These are phyloP conservation scores for Papilionanthe hybrid DNA, from an alignment of 116 monocot genomes.

Conservation along the genomic window DNA sequence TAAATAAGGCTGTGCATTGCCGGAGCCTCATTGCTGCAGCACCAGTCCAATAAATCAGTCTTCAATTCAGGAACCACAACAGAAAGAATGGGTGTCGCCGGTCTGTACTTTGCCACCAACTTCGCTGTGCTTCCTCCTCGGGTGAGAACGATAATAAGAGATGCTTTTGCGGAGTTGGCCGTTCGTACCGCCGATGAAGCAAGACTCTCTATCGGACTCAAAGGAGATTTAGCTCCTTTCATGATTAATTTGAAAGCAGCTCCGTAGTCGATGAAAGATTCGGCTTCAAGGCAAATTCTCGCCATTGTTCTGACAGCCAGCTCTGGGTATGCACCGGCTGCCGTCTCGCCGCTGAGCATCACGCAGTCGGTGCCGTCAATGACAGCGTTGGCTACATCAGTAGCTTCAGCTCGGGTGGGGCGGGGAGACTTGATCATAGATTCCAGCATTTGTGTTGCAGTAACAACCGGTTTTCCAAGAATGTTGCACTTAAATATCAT, in stretches of 20 bases:
- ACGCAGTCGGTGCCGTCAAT: slow-evolving; percentile 34
- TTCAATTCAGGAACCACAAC: slow-evolving; percentile 24
- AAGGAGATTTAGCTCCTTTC: slow-evolving; percentile 7
- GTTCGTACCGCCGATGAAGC: slow-evolving; percentile 22
- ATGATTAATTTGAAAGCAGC: slow-evolving; percentile 20
- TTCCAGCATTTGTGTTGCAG: slow-evolving; percentile 32
- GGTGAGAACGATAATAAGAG: slow-evolving; percentile 20
- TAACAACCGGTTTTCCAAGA: slow-evolving; percentile 23
- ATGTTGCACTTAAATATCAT: slow-evolving; percentile 36
- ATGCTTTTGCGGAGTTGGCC: slow-evolving; percentile 12
- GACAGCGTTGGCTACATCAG: slow-evolving; percentile 27
- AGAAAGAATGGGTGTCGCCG: slow-evolving; percentile 18
- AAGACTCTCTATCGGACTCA: slow-evolving; percentile 25
- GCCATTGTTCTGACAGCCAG: slow-evolving; percentile 25
- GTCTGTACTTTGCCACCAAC: slow-evolving; percentile 25
- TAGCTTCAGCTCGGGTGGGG: slow-evolving; percentile 28
- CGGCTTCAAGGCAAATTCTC: slow-evolving; percentile 24
- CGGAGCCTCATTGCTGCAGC: slow-evolving; percentile 19
- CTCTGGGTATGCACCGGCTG: slow-evolving; percentile 31
- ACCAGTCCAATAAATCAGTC: slow-evolving; percentile 19
- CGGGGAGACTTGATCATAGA: slow-evolving; percentile 31
- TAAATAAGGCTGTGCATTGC: slow-evolving; percentile 27
- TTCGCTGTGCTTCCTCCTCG: slow-evolving; percentile 24
- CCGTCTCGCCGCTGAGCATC: slow-evolving; percentile 26
- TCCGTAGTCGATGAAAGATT: slow-evolving; percentile 21